Base-by-base conservation (phyloP, 1,284 basidiomycete genomes). In the Ceratobasidium sp. region DNA sequence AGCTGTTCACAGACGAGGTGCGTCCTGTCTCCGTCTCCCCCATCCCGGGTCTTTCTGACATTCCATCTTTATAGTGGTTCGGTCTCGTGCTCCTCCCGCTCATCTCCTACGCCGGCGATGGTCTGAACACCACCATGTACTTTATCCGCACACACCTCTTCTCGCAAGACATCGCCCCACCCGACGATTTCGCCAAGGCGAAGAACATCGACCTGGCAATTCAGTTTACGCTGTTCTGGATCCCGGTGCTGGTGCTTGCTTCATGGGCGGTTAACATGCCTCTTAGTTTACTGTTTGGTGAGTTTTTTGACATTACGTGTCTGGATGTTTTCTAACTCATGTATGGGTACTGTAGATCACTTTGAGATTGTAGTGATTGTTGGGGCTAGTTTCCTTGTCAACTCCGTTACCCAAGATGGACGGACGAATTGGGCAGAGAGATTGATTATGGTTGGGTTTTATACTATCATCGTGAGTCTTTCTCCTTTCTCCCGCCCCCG, bases 341-440 rank as follows among this genome's bases (percentile, higher is more conserved):
- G 21, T 23, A 7, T 52, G 23, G 13, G 11, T 26, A 16, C 13
- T 57, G 28, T n/a, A 73, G 72, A 73, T 52, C 50, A 73, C 23
- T 67, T 67, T 26, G 73, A 74, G 57, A 32, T 74, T 30, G 64
- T 59, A 23, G 30, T 58, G 9, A 43, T 74, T 9, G 52, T 74
- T 30, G 73, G 70, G 16, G 59, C 70, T 13, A 73, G 61, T 26
- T 74, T 74, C 59, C 38, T 74, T n/a, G 73, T 74, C 30, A 74
- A 74, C 41, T 74, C 62, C 13, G 66, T 74, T 23, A 74, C 73
- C 21, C 70, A 72, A 23, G 73, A 74, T 44, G 55, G 49, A 11
- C 50, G 57, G 52, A 74, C 73, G 7, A 74, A 74, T 46, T 74
- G 73, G 73, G 70, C 63, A 6, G 73, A 74, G 38, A 71, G 73